phyloP scores from a whole-genome alignment of 148 eudicot species.

The Pharnaceum exiguum region DNA sequence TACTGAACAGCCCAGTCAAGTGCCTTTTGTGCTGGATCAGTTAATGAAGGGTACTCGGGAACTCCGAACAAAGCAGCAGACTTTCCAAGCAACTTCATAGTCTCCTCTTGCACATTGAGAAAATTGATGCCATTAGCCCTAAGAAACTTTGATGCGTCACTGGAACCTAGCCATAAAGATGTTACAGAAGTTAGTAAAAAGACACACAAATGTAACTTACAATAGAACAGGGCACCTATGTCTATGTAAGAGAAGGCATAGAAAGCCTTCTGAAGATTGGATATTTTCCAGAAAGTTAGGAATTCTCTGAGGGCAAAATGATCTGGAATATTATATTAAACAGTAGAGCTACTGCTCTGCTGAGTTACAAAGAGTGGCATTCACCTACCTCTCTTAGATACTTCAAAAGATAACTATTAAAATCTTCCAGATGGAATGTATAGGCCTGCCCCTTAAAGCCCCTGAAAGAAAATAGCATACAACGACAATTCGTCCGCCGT shows the following conservation, averaged over 20 bases:
- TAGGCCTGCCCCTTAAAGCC: no score
- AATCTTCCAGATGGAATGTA: no score
- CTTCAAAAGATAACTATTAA: no score
- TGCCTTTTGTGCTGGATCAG: slow-evolving; percentile 81
- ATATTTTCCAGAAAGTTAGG: no score
- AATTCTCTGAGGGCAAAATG: no score
- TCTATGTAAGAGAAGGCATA: neutral
- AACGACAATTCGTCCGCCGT: no score
- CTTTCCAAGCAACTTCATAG: slow-evolving; percentile 68
- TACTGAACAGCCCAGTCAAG: slow-evolving; percentile 80
- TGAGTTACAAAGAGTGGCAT: no score
- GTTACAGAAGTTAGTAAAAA: neutral
- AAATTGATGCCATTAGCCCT: slow-evolving; percentile 69
- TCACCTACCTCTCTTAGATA: no score
- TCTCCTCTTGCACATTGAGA: slow-evolving; percentile 76
- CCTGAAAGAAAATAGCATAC: no score
- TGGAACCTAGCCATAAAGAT: slow-evolving; percentile 53
- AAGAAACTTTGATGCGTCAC: slow-evolving; percentile 75
- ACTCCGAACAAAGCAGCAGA: slow-evolving; percentile 56
- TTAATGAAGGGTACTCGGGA: slow-evolving; percentile 81
- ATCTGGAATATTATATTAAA: no score
- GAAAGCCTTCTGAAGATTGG: no score
- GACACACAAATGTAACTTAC: neutral
- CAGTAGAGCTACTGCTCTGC: no score
- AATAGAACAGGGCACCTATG: neutral